Evolutionary conservation across 139 green algal genomes (phyloP).

Genomic region (Chlamydomonas asymmetrica): DNA sequence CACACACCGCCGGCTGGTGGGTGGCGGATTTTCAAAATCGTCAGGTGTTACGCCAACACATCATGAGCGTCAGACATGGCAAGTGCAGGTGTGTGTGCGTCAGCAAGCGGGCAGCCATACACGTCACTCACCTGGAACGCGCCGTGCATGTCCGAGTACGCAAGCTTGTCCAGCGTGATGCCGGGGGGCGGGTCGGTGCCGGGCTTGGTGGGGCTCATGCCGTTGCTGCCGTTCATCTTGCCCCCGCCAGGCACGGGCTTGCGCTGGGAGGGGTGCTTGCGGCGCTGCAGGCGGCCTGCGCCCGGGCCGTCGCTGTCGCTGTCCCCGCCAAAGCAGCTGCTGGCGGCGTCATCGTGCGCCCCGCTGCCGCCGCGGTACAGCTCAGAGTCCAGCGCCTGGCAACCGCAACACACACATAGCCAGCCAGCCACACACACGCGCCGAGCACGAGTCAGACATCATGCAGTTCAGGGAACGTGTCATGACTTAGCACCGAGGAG

Average conservation of each 20-base stretch:
- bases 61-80: no score
- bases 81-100: not conserved
- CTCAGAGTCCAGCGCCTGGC: slow-evolving; percentile 17
- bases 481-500: no score
- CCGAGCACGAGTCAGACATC: no score
- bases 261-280: not conserved
- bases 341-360: not conserved
- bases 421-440: no score
- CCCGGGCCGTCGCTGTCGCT: not conserved
- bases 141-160: slow-evolving; percentile 38
- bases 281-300: not conserved
- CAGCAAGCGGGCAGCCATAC: not conserved
- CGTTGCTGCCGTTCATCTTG: not conserved
- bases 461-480: no score
- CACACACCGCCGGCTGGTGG: no score
- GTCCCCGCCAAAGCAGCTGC: not conserved
- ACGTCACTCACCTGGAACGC: slow-evolving; percentile 9
- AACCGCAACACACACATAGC: no score
- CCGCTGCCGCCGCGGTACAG: slow-evolving; percentile 1
- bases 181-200: slow-evolving; percentile 12
- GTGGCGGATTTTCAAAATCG: no score
- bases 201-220: not conserved
- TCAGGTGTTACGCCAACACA: no score
- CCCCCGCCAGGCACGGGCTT: not conserved
- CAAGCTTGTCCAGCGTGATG: slow-evolving; percentile 41